Conservation (phyloP, 2,329 filamentous ascomycete species). For the Sclerotinia glacialis region DNA sequence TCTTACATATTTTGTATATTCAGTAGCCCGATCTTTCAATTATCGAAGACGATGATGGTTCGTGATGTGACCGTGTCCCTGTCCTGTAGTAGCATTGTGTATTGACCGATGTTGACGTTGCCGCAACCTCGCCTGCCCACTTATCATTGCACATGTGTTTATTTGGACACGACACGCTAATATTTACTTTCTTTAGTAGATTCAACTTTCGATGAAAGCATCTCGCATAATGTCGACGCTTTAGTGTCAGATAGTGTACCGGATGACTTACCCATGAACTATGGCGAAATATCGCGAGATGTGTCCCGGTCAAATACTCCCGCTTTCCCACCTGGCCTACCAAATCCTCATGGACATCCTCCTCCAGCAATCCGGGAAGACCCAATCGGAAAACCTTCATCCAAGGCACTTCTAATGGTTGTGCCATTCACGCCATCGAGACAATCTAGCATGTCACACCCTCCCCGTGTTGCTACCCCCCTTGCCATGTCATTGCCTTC, state of each 20-base stretch:
- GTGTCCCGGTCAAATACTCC: constrained; percentile 40
- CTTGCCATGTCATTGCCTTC: constrained; percentile 35
- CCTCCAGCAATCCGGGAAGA: constrained; percentile 36
- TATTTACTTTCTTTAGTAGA: constrained; percentile 48
- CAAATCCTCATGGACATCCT: constrained; percentile 42
- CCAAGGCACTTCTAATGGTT: constrained; percentile 34
- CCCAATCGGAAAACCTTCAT: constrained; percentile 29
- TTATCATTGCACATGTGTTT: not conserved
- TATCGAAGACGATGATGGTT: constrained; percentile 60
- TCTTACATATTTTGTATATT: constrained; percentile 43
- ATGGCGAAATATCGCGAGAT: constrained; percentile 19
- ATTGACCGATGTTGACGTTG: constrained; percentile 44
- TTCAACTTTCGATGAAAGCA: constrained; percentile 55
- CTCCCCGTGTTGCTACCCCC: constrained; percentile 35
- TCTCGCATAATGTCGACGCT: constrained; percentile 58
- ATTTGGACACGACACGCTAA: constrained; percentile 27
- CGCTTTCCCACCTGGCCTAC: constrained; percentile 48
- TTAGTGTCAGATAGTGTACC: constrained; percentile 57
- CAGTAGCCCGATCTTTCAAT: constrained; percentile 38
- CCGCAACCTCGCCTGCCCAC: constrained; percentile 27
- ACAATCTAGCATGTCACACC: constrained; percentile 24
- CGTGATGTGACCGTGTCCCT: constrained; percentile 47
- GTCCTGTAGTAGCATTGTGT: constrained; percentile 34
- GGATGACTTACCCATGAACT: constrained; percentile 30
- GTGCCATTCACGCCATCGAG: constrained; percentile 37